Evolutionary conservation across 352 stramenopile species (phyloP).

Genomic region (Phytophthora pseudosyringae): DNA sequence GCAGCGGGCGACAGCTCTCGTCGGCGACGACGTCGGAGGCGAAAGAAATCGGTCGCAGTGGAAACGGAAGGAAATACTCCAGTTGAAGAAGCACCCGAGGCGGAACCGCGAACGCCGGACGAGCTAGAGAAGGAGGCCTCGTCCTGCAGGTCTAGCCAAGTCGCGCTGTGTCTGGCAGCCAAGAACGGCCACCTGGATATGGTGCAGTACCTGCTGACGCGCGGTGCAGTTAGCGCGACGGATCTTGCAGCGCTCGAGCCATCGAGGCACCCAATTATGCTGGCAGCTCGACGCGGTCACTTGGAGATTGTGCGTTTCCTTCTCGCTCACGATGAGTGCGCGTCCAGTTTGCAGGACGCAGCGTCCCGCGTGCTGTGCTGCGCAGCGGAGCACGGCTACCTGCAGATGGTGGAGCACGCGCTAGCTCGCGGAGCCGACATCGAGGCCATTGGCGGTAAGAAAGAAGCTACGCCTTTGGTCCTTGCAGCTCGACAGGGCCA

Average conservation of each 20-base stretch:
- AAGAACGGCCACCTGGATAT: constrained; percentile 63
- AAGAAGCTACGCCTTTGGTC: constrained; percentile 51
- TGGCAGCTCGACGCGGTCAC: constrained; percentile 51
- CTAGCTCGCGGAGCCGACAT: constrained; percentile 49
- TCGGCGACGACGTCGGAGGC: constrained; percentile 27
- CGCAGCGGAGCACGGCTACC: constrained; percentile 52
- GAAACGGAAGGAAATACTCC: constrained; percentile 23
- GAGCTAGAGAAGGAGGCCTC: constrained; percentile 36
- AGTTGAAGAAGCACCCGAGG: constrained; percentile 19
- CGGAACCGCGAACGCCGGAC: constrained; percentile 18
- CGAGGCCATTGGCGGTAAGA: constrained; percentile 41
- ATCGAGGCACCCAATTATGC: constrained; percentile 47
- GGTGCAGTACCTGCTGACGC: constrained; percentile 51
- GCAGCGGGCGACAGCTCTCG: constrained; percentile 11
- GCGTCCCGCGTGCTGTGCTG: constrained; percentile 50
- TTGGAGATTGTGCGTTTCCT: constrained; percentile 55
- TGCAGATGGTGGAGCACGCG: constrained; percentile 62
- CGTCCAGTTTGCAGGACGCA: constrained; percentile 44
- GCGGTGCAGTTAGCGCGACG: constrained; percentile 20
- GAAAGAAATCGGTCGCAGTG: constrained; percentile 29
- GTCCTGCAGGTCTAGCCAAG: constrained; percentile 35
- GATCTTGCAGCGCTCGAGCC: constrained; percentile 35
- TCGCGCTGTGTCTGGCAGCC: constrained; percentile 54
- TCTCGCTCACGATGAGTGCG: constrained; percentile 43
- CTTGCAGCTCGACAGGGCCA: constrained; percentile 56